phyloP scores from a whole-genome alignment of 1,139 yeast genomes.

The Candida pseudocylindracea region DNA sequence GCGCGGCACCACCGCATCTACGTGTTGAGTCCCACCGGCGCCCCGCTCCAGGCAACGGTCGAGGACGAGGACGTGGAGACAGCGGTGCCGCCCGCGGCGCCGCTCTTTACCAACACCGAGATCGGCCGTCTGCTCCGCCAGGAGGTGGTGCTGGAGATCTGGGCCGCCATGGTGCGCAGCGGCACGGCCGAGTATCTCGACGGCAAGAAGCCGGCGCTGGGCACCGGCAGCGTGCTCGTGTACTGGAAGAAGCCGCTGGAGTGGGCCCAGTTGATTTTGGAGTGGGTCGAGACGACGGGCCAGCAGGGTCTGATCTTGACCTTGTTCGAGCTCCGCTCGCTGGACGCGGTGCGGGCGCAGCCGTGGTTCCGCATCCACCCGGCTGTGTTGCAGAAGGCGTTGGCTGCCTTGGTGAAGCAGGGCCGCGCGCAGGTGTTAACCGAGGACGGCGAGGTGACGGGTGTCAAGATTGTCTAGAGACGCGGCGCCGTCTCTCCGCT shows the following conservation, averaged over 20 bases:
- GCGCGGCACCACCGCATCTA: constrained; percentile 33
- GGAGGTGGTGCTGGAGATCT: constrained; percentile 31
- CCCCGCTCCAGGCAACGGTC: constrained; percentile 1
- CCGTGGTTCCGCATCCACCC: constrained; percentile 46
- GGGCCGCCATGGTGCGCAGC: constrained; percentile 30
- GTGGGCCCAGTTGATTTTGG: constrained; percentile 41
- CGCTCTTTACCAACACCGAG: constrained; percentile 22
- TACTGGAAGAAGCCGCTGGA: constrained; percentile 56
- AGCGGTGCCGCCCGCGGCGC: constrained; percentile 8
- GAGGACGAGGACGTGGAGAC: constrained; percentile 8
- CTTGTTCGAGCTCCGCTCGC: constrained; percentile 52
- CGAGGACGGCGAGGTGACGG: constrained; percentile 38
- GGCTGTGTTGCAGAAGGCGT: constrained; percentile 25
- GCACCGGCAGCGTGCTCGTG: constrained; percentile 19
- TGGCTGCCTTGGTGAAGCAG: constrained; percentile 37
- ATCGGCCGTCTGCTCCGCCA: constrained; percentile 31
- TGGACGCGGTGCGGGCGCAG: constrained; percentile 31
- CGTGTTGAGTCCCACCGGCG: constrained; percentile 12
- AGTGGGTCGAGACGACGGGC: constrained; percentile 42
- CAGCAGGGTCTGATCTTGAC: constrained; percentile 65
- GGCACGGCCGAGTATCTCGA: constrained; percentile 30
- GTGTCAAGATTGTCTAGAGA: constrained; percentile 36
- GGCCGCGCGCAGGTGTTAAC: constrained; percentile 46
- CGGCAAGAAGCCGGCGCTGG: constrained; percentile 15
- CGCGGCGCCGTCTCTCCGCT: no score